Conservation (phyloP, 2,329 filamentous ascomycete genomes). For the Arthrobotrys musiformis region DNA sequence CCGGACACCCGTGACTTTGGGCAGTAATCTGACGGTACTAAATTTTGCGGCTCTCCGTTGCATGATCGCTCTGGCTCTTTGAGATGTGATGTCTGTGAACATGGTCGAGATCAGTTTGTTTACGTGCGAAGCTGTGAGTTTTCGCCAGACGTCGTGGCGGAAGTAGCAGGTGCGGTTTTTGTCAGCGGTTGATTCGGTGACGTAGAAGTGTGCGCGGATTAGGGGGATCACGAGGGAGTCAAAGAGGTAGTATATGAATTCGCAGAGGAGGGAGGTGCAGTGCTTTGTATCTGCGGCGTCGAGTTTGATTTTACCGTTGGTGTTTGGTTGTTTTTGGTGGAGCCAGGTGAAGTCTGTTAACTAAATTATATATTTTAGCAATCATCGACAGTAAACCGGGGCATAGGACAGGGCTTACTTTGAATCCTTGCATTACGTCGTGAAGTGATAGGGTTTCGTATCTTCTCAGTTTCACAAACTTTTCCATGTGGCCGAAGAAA, state of each 20-base stretch:
- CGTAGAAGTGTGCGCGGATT: slow-evolving; percentile 87
- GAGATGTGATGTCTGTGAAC: slow-evolving; percentile 78
- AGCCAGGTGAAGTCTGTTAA: slow-evolving; percentile 79
- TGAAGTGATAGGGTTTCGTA: slow-evolving; percentile 86
- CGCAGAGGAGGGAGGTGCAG: slow-evolving; percentile 79
- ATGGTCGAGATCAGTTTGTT: slow-evolving; percentile 74
- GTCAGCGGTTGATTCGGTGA: slow-evolving; percentile 86
- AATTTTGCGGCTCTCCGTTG: slow-evolving; percentile 75
- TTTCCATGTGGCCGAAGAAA: slow-evolving; percentile 76
- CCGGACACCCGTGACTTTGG: slow-evolving; percentile 79
- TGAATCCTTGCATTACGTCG: slow-evolving; percentile 78
- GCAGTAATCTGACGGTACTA: slow-evolving; percentile 81
- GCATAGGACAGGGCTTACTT: slow-evolving; percentile 67
- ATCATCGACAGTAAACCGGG: slow-evolving; percentile 30
- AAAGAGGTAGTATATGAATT: slow-evolving; percentile 91
- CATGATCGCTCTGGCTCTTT: slow-evolving; percentile 70
- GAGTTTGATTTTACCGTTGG: slow-evolving; percentile 66
- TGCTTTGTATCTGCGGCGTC: slow-evolving; percentile 79
- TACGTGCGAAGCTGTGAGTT: slow-evolving; percentile 78
- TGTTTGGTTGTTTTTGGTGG: slow-evolving; percentile 63
- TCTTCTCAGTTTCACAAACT: slow-evolving; percentile 79
- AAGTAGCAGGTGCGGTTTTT: slow-evolving; percentile 90
- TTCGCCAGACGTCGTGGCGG: slow-evolving; percentile 89
- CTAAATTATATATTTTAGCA: slow-evolving; percentile 63
- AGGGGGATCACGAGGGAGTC: slow-evolving; percentile 91